Evolutionary conservation across 495 filamentous ascomycete species (phyloP), one percentile per base, ranked within the genome.

Genomic region (Lophium mytilinum): DNA sequence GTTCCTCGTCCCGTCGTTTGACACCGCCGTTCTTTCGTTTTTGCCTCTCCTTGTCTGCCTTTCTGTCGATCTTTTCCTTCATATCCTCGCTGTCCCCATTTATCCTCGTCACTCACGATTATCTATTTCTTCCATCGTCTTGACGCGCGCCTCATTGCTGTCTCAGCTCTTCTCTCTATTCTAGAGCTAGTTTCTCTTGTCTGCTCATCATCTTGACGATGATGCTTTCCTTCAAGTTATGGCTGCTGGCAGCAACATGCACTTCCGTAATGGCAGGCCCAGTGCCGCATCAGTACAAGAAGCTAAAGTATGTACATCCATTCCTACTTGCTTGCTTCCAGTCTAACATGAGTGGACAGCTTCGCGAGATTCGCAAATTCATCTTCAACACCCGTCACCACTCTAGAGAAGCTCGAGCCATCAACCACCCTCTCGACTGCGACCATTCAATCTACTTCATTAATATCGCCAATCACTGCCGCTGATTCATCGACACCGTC

Each of bases 221-320:
- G 63, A 34, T 37, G 53, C n/a, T 57, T 45, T 17, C 52, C 56
- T 43, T 21, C 36, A 35, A 24, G 17, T 37, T 60, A 14, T 56
- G 37, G 63, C 63, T 66, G 63, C 63, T 66, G 63, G 63, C 63
- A 66, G 63, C 63, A 39, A 51, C 11, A 56, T 60, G 35, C 15
- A 45, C 37, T 53, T 41, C 42, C 10, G 33, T 55, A 57, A 59
- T 62, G 6, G 58, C 63, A 33, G 63, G 63, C 10, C 63, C 63
- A 24, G 59, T 66, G 45, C 63, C 63, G 10, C 55, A 53, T 24
- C 54, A 47, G 34, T 57, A 57, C 54, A 52, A 48, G 36, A 60
- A 40, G 37, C 36, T 37, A 17, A 50, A 60, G 62, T 64, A 34
- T 21, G 37, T 34, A n/a, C 14, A 11, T 11, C 21, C 21, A 54